Evolutionary conservation across 148 eudicot genomes (phyloP), one percentile per base, ranked within the genome.

Genomic region (Rheum nobile): DNA sequence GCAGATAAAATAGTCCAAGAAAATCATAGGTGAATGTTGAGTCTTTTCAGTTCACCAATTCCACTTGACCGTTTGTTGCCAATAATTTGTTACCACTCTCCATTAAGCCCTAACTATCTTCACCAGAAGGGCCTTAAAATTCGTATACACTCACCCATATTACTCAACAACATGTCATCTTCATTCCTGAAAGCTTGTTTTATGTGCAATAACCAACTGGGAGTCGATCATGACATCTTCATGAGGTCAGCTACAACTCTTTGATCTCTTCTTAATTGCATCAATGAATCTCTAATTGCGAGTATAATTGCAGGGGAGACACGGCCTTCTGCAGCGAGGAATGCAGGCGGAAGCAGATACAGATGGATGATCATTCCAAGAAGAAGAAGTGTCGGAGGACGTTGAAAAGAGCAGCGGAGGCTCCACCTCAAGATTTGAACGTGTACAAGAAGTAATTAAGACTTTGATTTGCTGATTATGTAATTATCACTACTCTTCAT

Each of bases 251-350:
- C 39, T 14, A n/a, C 57, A 16, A 17, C 39, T 44, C 57, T 5
- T n/a, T 14, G 10, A n/a, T 50, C 8, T 50, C 24, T 50, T 50
- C 57, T n/a, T 19, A n/a, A n/a, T n/a, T n/a, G n/a, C n/a, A n/a
- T n/a, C n/a, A n/a, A n/a, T n/a, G n/a, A n/a, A n/a, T n/a, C n/a
- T n/a, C n/a, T n/a, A n/a, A n/a, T n/a, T n/a, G 37, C 2, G 37
- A 35, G 4, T 35, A 4, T 72, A 10, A 42, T 38, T 77, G 24
- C 84, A 87, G 90, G 77, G 90, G 90, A 28, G 77, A 87, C 73
- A 81, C 83, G 7, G 86, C 90, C 37, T 87, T 87, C 78, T 87
- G 90, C 59, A 82, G 88, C 47, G 86, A 80, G 78, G 87, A 84
- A 65, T 87, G 90, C 74, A 84, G 87, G 32, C 78, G 77, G 57